phyloP scores from a whole-genome alignment of 2,329 filamentous ascomycete species.

The Stachybotrys elegans region DNA sequence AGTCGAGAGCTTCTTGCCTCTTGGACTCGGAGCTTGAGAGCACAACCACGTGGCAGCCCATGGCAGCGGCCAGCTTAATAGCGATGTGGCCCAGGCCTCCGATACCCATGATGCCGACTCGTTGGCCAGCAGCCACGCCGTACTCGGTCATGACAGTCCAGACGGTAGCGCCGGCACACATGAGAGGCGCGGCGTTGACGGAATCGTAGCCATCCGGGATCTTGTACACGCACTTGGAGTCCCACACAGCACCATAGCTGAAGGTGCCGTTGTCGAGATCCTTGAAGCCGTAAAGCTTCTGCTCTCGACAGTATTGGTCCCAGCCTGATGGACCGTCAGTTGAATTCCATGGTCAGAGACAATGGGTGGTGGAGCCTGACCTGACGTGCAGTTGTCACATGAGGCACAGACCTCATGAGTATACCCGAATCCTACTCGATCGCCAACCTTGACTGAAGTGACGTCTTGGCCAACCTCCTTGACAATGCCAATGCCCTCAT shows the following conservation, averaged over 20 bases:
- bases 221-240: slow-evolving; percentile 21
- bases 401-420: slow-evolving; percentile 24
- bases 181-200: slow-evolving; percentile 64
- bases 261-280: slow-evolving; percentile 39
- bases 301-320: slow-evolving; percentile 28
- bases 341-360: not conserved
- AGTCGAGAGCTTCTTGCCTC: slow-evolving; percentile 29
- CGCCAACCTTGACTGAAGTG: slow-evolving; percentile 24
- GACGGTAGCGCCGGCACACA: slow-evolving; percentile 74
- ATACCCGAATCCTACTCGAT: slow-evolving; percentile 34
- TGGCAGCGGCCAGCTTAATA: slow-evolving; percentile 61
- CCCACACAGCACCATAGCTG: slow-evolving; percentile 35
- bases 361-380: not conserved
- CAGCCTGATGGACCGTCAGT: slow-evolving; percentile 18
- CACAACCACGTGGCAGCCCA: slow-evolving; percentile 60
- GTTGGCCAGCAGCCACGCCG: slow-evolving; percentile 66
- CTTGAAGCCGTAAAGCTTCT: slow-evolving; percentile 25
- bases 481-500: slow-evolving; percentile 36
- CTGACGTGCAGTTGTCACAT: slow-evolving; percentile 29
- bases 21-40: slow-evolving; percentile 59
- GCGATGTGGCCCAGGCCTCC: slow-evolving; percentile 63
- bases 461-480: slow-evolving; percentile 27
- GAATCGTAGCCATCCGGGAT: slow-evolving; percentile 65
- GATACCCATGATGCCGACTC: slow-evolving; percentile 65
- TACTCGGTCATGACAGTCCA: slow-evolving; percentile 70